These are phyloP conservation scores for Salvia sclarea DNA, from an alignment of 305 asterid species.

Conservation along the genomic window DNA sequence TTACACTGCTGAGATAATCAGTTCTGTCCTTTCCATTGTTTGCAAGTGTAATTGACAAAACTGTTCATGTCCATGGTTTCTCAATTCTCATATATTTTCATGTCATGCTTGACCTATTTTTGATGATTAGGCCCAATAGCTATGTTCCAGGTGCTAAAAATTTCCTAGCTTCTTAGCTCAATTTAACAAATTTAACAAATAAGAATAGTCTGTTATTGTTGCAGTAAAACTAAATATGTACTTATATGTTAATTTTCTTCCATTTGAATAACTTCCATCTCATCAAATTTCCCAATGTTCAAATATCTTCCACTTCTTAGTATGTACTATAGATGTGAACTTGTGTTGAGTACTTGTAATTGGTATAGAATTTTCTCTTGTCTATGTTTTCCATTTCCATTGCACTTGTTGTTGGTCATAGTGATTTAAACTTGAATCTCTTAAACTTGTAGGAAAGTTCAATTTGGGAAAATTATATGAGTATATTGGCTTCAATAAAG, in stretches of 20 bases:
- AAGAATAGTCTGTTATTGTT: neutral
- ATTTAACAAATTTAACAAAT: conserved; percentile 10
- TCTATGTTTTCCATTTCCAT: neutral
- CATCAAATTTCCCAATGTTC: neutral
- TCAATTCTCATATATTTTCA: no score
- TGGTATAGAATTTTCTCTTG: neutral
- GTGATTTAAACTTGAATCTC: conserved; percentile 17
- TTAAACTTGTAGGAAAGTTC: conserved; percentile 59
- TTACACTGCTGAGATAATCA: neutral
- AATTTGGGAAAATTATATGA: conserved; percentile 76
- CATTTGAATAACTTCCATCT: conserved; percentile 1
- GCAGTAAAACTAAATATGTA: neutral
- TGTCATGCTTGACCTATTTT: no score
- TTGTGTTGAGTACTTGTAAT: neutral
- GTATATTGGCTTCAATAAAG: conserved; percentile 79
- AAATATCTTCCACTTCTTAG: neutral
- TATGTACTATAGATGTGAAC: neutral
- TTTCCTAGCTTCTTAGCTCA: neutral
- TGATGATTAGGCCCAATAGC: no score
- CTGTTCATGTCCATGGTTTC: neutral
- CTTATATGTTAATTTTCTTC: neutral
- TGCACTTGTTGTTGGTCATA: neutral
- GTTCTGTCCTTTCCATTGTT: neutral
- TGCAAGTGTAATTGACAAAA: neutral
- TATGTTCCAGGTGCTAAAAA: no score